Evolutionary conservation across 805 yeast species (phyloP).

Genomic region (Nakazawaea holstii): DNA sequence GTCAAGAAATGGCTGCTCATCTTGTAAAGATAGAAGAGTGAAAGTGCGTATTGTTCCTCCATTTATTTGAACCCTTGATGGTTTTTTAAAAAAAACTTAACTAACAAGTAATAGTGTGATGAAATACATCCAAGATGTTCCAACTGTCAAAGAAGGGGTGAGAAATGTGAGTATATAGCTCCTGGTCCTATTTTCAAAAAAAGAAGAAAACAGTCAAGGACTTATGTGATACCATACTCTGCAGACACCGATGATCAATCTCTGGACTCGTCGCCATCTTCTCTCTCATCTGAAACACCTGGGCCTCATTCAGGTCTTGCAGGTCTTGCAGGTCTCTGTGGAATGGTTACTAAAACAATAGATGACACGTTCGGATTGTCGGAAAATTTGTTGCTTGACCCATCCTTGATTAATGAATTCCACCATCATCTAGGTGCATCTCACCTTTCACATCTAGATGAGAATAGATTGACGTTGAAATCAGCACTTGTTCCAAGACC

Average conservation of each 20-base stretch:
- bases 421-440: not conserved
- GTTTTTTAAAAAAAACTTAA: not conserved
- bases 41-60: conserved; percentile 31
- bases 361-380: no score
- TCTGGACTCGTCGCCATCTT: not conserved
- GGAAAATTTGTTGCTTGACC: no score
- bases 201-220: not conserved
- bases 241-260: not conserved
- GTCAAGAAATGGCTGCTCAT: conserved; percentile 81
- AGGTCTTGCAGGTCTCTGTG: no score
- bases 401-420: not conserved
- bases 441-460: not conserved
- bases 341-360: no score
- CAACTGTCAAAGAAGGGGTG: conserved; percentile 74
- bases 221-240: not conserved
- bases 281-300: no score
- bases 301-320: no score
- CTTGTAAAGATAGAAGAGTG: conserved; percentile 84
- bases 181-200: conserved; percentile 7
- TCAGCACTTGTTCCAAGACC: not conserved
- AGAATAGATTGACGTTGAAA: not conserved
- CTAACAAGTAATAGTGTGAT: conserved; percentile 46
- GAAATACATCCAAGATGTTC: conserved; percentile 74
- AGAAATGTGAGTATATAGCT: conserved; percentile 60
- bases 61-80: not conserved